Evolutionary conservation across 129 eudicot genomes (phyloP).

Genomic region (Flaveria brownii): DNA sequence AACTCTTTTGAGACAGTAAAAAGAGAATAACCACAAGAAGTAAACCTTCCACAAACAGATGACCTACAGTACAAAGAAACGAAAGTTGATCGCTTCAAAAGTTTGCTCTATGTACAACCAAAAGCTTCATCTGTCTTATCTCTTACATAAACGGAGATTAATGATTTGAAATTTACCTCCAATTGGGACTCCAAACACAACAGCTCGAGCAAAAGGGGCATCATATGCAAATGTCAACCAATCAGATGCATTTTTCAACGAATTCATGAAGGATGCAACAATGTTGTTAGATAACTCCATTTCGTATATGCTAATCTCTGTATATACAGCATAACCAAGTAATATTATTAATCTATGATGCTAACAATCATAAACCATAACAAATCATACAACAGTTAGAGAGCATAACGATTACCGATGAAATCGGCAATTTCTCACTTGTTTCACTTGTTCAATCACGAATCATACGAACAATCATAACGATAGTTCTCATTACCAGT

Average conservation of each 20-base stretch:
- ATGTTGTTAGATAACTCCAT: conserved; percentile 43
- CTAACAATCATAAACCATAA: conserved; percentile 8
- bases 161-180: conserved; percentile 53
- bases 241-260: conserved; percentile 56
- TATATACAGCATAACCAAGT: background rate
- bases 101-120: background rate
- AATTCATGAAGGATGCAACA: conserved; percentile 38
- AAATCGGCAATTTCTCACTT: background rate
- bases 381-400: background rate
- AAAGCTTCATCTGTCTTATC: too few species aligned
- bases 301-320: conserved; percentile 11
- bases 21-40: conserved; percentile 78
- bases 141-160: background rate
- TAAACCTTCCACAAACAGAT: conserved; percentile 88
- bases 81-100: background rate
- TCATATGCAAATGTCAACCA: conserved; percentile 67
- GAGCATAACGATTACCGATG: background rate
- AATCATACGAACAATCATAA: background rate
- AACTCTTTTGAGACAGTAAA: conserved; percentile 85
- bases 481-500: background rate
- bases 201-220: conserved; percentile 80
- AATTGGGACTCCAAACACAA: conserved; percentile 85
- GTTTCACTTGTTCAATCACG: background rate
- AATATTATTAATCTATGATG: background rate
- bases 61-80: conserved; percentile 52